A percentile compares a stretch with the other conserved stretches of the same genome.
Evolutionary conservation across 495 filamentous ascomycete species (phyloP).

Genomic region (Talaromyces nanjingensis): DNA sequence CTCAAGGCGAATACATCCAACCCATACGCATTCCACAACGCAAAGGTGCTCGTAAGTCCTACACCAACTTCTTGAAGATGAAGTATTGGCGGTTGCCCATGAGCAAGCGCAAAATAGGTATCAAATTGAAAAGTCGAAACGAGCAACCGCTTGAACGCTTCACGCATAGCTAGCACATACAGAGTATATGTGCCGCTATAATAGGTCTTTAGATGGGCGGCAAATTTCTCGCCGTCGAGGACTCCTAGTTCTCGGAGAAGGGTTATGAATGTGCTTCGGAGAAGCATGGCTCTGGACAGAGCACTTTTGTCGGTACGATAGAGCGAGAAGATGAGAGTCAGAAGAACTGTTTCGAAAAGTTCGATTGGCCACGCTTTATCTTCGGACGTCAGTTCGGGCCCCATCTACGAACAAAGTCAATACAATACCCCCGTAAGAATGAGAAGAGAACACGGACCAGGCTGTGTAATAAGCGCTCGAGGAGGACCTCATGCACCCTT

Average conservation of each 20-base stretch:
- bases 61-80: conserved; percentile 3
- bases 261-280: conserved; percentile 8
- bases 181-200: not conserved
- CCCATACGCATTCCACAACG: conserved; percentile 7
- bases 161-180: not conserved
- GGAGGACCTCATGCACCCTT: not conserved
- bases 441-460: not conserved
- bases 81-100: not conserved
- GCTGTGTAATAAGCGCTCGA: not conserved
- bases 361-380: conserved; percentile 3
- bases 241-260: conserved; percentile 3
- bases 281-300: conserved; percentile 4
- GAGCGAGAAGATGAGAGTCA: not conserved
- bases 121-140: conserved; percentile 6
- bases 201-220: not conserved
- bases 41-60: not conserved
- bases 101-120: not conserved
- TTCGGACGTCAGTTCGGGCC: not conserved
- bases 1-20: conserved; percentile 4
- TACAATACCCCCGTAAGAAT: not conserved
- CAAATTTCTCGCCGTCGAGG: not conserved
- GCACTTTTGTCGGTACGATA: conserved; percentile 5
- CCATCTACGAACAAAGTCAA: not conserved
- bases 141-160: not conserved
- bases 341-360: not conserved